Evolutionary conservation across 768 basidiomycete species (phyloP), one percentile per base, ranked within the genome.

Genomic region (Trametes villosa): DNA sequence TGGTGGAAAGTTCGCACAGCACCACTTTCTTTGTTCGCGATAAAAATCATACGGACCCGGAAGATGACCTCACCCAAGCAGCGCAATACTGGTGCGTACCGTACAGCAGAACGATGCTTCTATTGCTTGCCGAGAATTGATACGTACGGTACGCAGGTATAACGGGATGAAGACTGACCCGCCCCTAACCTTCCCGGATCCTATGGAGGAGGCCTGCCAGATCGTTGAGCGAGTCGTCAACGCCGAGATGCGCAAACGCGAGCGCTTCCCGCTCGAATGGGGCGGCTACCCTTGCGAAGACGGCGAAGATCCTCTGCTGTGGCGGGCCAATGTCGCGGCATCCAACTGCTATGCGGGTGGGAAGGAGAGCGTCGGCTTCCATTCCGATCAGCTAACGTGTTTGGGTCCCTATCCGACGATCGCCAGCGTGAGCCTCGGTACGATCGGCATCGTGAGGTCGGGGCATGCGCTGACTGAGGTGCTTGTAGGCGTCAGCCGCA

Each of bases 301-400:
- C 18, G 57, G 61, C 4, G 65, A 64, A 13, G 60, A 64, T 20
- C 58, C 54, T 13, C 40, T 70, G 36, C 63, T 73, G 9, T 94
- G 92, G 92, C 78, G 83, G 53, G 92, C 92, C 1, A 94, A 93
- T 65, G 91, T 94, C 24, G 92, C 92, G 3, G 92, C 91, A 1
- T 85, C 91, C 3, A 94, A 94, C 66, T 88, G 91, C 65, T 94
- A 94, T 61, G 83, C 87, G 69, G 91, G 91, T n/a, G 81, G 82
- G 36, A 87, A 88, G 68, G 91, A 92, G 71, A 85, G 86, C 50
- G 92, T 94, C 3, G 92, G 92, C 0, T 87, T 83, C 68, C 92
- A 94, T 70, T 87, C 91, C 4, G 92, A 94, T 71, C 88, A 89
- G 54, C 72, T 91, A 55, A 91, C 91, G 0, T 88, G 89, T 74